These are phyloP conservation scores for Trametes coccinea DNA, from an alignment of 768 basidiomycete species.

Conservation along the genomic window DNA sequence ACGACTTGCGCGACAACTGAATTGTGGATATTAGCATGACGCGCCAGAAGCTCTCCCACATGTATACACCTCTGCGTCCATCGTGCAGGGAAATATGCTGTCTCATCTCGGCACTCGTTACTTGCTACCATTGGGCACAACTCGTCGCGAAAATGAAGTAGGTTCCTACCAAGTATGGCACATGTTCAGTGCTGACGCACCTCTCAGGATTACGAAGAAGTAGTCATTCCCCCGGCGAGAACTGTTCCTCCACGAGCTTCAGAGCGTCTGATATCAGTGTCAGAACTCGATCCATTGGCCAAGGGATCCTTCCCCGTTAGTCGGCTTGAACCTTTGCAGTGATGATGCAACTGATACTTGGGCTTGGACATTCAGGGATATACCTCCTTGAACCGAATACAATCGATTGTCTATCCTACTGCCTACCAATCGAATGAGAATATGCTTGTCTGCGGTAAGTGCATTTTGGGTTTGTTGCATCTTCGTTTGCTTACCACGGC, in stretches of 20 bases:
- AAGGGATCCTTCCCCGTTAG: conserved; percentile 81
- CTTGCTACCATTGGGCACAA: conserved; percentile 81
- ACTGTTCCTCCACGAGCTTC: conserved; percentile 68
- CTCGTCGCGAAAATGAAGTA: conserved; percentile 67
- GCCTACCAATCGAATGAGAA: conserved; percentile 97
- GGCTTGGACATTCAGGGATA: conserved; percentile 64
- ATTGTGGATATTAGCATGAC: conserved; percentile 40
- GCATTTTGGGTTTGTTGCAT: background rate
- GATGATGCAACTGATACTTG: background rate
- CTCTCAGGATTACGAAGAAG: conserved; percentile 81
- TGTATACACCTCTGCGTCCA: conserved; percentile 75
- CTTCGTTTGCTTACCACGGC: background rate
- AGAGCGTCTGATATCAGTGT: conserved; percentile 72
- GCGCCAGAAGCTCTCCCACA: conserved; percentile 74
- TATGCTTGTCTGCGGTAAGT: conserved; percentile 85
- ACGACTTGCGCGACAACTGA: background rate
- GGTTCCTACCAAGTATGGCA: conserved; percentile 9
- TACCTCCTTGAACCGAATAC: conserved; percentile 84
- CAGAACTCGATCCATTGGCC: conserved; percentile 74
- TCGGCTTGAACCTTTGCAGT: background rate
- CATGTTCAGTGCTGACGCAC: background rate
- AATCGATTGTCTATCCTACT: conserved; percentile 91
- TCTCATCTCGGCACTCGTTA: conserved; percentile 78
- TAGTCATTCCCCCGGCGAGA: conserved; percentile 82
- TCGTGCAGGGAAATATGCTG: conserved; percentile 60